Percentiles rank a stretch among this genome's conserved stretches.
phyloP scores from a whole-genome alignment of 176 grass and related monocot genomes.

The Miscanthus lutarioriparius region DNA sequence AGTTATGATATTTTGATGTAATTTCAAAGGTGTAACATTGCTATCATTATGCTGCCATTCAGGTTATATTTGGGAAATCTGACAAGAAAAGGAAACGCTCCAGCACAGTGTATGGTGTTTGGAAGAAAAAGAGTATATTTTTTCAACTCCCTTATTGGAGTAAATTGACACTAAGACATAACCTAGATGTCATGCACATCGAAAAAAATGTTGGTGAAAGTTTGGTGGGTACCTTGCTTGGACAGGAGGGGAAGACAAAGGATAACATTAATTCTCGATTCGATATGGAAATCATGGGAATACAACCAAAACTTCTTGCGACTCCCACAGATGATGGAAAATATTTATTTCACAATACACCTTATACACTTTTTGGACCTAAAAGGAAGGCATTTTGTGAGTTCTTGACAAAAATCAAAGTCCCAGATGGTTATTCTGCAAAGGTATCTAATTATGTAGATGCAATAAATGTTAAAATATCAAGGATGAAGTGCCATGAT shows the following conservation, averaged over 20 bases:
- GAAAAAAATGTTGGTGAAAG: neutral
- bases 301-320: neutral
- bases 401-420: neutral
- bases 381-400: neutral
- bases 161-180: neutral
- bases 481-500: neutral
- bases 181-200: neutral
- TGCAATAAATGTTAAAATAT: neutral
- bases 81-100: neutral
- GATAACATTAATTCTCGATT: neutral
- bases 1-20: too few relatives aligned
- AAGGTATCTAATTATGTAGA: neutral
- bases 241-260: neutral
- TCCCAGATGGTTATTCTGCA: neutral
- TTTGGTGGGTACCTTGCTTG: neutral
- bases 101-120: slow-evolving; percentile 1
- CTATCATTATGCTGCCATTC: neutral
- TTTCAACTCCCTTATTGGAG: slow-evolving; percentile 2
- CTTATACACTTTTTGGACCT: neutral
- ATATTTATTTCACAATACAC: neutral
- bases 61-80: neutral
- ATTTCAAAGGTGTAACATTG: too few relatives aligned
- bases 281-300: neutral
- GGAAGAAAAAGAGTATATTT: slow-evolving; percentile 16
- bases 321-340: neutral